Conservation (phyloP, 148 eudicot species). For the Mesembryanthemum crystallinum region DNA sequence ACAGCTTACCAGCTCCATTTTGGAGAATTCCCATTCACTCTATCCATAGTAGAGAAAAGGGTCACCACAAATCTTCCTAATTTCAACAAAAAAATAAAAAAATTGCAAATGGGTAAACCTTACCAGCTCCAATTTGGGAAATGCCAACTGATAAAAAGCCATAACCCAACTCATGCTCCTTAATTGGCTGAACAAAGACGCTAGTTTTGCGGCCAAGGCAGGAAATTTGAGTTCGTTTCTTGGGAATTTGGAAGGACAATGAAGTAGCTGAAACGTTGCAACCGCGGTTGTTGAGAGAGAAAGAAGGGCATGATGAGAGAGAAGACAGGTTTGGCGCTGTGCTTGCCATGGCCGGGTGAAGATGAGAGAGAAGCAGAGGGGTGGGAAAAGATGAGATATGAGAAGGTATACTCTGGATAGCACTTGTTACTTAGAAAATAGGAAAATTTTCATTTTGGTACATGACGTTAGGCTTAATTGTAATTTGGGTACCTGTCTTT, state of each 20-base stretch:
- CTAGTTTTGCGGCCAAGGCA: constrained; percentile 6
- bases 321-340: constrained; percentile 14
- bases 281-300: constrained; percentile 9
- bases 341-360: constrained; percentile 6
- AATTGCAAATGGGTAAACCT: background rate
- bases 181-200: constrained; percentile 9
- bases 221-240: constrained; percentile 12
- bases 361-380: background rate
- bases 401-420: background rate
- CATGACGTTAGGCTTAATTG: no score
- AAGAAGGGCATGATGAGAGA: constrained; percentile 8
- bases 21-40: background rate
- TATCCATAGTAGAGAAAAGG: background rate
- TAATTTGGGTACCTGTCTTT: no score
- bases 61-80: background rate
- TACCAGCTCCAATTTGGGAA: constrained; percentile 10
- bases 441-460: no score
- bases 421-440: no score
- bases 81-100: background rate
- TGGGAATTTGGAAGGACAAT: constrained; percentile 20
- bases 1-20: no score
- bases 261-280: constrained; percentile 17
- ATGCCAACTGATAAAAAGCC: background rate
- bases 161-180: constrained; percentile 1
- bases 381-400: constrained; percentile 6